Evolutionary conservation across 768 basidiomycete genomes (phyloP).

Genomic region (Gelatoporia subvermispora): DNA sequence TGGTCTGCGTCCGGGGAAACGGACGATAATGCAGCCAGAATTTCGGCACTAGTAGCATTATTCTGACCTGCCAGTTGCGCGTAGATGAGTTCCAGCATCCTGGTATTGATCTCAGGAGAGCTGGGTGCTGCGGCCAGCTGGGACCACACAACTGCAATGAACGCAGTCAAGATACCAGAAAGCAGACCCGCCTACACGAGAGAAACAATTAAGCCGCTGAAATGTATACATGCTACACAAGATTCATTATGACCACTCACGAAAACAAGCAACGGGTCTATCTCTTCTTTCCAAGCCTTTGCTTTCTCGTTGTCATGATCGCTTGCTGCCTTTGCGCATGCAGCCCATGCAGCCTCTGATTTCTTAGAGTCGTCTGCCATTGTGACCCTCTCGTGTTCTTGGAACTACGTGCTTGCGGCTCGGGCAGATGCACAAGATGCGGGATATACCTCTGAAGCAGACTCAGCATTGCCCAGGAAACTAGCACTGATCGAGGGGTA

Average conservation of each 20-base stretch:
- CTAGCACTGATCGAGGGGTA: no score
- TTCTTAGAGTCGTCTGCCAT: no score
- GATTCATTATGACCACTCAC: conserved; percentile 6
- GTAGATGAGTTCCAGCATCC: conserved; percentile 10
- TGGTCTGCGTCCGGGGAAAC: no score
- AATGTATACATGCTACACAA: not conserved
- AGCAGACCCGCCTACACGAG: conserved; percentile 12
- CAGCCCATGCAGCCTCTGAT: conserved; percentile 11
- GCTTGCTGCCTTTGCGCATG: conserved; percentile 12
- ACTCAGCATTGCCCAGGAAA: no score
- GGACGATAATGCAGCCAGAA: no score
- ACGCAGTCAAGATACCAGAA: conserved; percentile 17
- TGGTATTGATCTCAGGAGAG: conserved; percentile 1
- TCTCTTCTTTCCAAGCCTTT: conserved; percentile 16
- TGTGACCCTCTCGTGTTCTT: no score
- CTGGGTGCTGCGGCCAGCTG: conserved; percentile 9
- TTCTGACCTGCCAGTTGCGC: conserved; percentile 4
- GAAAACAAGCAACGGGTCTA: conserved; percentile 18
- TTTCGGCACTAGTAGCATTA: no score
- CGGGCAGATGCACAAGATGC: no score
- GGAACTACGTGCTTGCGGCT: no score
- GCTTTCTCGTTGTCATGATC: conserved; percentile 14
- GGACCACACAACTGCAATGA: conserved; percentile 12
- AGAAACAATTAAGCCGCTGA: not conserved
- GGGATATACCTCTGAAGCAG: no score